A percentile compares a stretch with the other conserved stretches of the same genome.
These are phyloP conservation scores for Microdochium nivale DNA, from an alignment of 2,329 filamentous ascomycete species.

Conservation along the genomic window DNA sequence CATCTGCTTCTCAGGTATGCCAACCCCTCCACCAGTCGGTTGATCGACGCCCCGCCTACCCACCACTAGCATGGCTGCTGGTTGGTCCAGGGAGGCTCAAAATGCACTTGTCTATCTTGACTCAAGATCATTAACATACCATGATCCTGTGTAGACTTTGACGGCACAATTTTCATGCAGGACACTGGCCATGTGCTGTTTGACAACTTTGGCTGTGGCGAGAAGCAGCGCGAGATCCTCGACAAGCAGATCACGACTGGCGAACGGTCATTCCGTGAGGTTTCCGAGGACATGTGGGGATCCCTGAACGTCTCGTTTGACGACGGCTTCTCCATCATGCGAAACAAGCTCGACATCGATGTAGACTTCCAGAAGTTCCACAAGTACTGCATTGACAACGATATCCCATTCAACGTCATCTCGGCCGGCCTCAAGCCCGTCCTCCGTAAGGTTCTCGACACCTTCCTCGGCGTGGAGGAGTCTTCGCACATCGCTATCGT, in stretches of 20 bases:
- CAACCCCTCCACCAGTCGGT: slow-evolving; percentile 1
- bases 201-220: slow-evolving; percentile 55
- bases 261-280: slow-evolving; percentile 58
- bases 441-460: slow-evolving; percentile 50
- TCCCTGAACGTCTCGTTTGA: slow-evolving; percentile 59
- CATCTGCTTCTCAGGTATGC: slow-evolving; percentile 47
- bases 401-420: slow-evolving; percentile 62
- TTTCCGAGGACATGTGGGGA: slow-evolving; percentile 66
- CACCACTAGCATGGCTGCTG: background rate
- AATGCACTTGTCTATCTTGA: background rate
- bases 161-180: slow-evolving; percentile 66
- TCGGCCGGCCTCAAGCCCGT: slow-evolving; percentile 60
- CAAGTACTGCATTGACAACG: slow-evolving; percentile 51
- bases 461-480: slow-evolving; percentile 53
- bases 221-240: slow-evolving; percentile 42
- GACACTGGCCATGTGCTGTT: slow-evolving; percentile 63
- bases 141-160: slow-evolving; percentile 43
- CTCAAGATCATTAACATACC: slow-evolving; percentile 6
- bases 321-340: slow-evolving; percentile 58
- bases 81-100: background rate
- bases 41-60: background rate
- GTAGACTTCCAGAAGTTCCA: slow-evolving; percentile 56
- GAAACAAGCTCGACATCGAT: slow-evolving; percentile 53
- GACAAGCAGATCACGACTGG: slow-evolving; percentile 57
- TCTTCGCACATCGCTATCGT: slow-evolving; percentile 56